Percentiles rank a stretch among this genome's conserved stretches.
Evolutionary conservation across 1,284 basidiomycete species (phyloP).

Genomic region (Tetrapyrgos nigripes): DNA sequence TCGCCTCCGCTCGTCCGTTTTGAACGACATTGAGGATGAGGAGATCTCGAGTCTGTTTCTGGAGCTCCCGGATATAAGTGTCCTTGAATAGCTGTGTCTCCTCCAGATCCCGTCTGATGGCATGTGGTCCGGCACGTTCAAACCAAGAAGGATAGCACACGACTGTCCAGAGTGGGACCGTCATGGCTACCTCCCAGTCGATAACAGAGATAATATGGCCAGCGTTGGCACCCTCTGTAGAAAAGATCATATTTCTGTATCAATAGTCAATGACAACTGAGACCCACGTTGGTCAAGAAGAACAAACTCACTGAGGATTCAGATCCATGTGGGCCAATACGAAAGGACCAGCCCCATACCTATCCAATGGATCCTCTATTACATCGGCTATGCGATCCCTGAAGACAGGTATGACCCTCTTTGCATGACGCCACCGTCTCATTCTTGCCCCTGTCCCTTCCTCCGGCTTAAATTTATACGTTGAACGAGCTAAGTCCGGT

Average conservation of each 20-base stretch:
- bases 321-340: constrained; percentile 29
- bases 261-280: background rate
- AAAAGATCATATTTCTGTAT: constrained; percentile 27
- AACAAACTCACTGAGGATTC: constrained; percentile 21
- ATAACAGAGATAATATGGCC: constrained; percentile 25
- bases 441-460: constrained; percentile 7
- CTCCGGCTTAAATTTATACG: constrained; percentile 9
- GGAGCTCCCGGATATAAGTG: constrained; percentile 27
- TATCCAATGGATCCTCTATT: constrained; percentile 27
- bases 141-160: constrained; percentile 30
- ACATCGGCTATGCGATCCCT: constrained; percentile 22
- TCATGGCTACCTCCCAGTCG: constrained; percentile 29
- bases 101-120: constrained; percentile 9
- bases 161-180: constrained; percentile 27
- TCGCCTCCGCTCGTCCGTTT: constrained; percentile 24
- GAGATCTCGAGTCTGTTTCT: constrained; percentile 22
- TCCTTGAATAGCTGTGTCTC: constrained; percentile 28
- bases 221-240: constrained; percentile 22
- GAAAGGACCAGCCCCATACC: constrained; percentile 25
- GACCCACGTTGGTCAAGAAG: background rate
- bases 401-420: constrained; percentile 21
- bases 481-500: constrained; percentile 21
- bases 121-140: constrained; percentile 7
- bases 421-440: constrained; percentile 18
- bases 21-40: constrained; percentile 27